Evolutionary conservation across 352 stramenopile species (phyloP).

Genomic region (Saprolegnia diclina): DNA sequence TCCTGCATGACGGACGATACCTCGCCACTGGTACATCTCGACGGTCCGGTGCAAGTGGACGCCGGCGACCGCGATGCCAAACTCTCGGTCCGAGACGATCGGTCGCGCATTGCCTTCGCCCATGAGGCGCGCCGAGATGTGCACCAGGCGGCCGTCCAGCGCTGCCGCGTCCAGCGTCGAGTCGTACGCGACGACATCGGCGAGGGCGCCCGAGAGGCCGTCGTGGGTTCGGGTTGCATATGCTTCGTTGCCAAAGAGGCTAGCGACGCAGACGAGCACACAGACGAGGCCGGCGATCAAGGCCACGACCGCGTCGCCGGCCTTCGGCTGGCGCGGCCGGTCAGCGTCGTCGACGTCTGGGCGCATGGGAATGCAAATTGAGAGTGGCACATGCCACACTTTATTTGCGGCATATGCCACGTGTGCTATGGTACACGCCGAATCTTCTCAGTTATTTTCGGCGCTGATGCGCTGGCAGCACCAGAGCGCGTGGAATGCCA

Average conservation of each 20-base stretch:
- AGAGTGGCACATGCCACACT: too few species aligned
- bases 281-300: not conserved
- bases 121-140: not conserved
- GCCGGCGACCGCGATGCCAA: constrained; percentile 1
- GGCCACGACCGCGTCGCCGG: too few species aligned
- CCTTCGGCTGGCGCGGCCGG: too few species aligned
- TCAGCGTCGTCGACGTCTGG: too few species aligned
- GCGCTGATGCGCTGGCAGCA: too few species aligned
- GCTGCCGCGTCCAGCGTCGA: not conserved
- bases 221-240: not conserved
- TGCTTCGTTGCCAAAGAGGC: not conserved
- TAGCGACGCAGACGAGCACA: not conserved
- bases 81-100: constrained; percentile 11
- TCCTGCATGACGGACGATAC: not conserved
- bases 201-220: not conserved
- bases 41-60: constrained; percentile 13
- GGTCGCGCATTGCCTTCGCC: not conserved
- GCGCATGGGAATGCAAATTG: too few species aligned
- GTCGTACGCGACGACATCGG: not conserved
- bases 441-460: too few species aligned
- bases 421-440: too few species aligned
- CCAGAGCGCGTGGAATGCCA: too few species aligned
- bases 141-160: not conserved
- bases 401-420: too few species aligned
- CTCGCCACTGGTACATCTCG: constrained; percentile 22